phyloP scores from a whole-genome alignment of 768 basidiomycete species.

The Leccinum disarticulatum region DNA sequence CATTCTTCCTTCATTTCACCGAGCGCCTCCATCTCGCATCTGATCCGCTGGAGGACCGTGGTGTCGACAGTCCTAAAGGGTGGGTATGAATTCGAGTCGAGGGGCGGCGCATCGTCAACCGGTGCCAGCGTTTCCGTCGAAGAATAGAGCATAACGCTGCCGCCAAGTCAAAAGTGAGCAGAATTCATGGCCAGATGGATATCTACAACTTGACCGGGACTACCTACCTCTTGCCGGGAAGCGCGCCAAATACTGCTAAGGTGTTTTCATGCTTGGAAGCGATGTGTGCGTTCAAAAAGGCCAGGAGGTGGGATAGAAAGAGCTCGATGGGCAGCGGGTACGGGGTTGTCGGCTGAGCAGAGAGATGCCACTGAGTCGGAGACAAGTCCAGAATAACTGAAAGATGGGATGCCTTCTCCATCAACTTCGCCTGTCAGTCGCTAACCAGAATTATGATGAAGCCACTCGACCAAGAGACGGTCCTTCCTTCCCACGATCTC shows the following conservation, averaged over 20 bases:
- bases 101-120: conserved; percentile 36
- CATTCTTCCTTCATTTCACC: conserved; percentile 49
- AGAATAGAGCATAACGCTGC: conserved; percentile 77
- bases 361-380: conserved; percentile 82
- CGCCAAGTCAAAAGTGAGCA: not conserved
- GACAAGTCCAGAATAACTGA: conserved; percentile 85
- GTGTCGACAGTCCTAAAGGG: conserved; percentile 80
- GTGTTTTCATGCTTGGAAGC: conserved; percentile 90
- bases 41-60: conserved; percentile 59
- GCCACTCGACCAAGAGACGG: too few relatives aligned
- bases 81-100: conserved; percentile 80
- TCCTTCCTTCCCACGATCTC: too few relatives aligned
- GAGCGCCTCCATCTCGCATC: conserved; percentile 57
- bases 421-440: conserved; percentile 14
- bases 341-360: conserved; percentile 47
- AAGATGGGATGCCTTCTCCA: conserved; percentile 62
- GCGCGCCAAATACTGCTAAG: conserved; percentile 87
- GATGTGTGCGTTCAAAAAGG: conserved; percentile 91
- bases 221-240: conserved; percentile 78
- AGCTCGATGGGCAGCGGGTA: conserved; percentile 60
- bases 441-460: too few relatives aligned
- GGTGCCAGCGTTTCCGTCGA: conserved; percentile 48
- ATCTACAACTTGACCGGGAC: not conserved
- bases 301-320: conserved; percentile 84
- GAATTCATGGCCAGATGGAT: not conserved